phyloP scores from a whole-genome alignment of 495 filamentous ascomycete species.

The Aspergillus wentii region DNA sequence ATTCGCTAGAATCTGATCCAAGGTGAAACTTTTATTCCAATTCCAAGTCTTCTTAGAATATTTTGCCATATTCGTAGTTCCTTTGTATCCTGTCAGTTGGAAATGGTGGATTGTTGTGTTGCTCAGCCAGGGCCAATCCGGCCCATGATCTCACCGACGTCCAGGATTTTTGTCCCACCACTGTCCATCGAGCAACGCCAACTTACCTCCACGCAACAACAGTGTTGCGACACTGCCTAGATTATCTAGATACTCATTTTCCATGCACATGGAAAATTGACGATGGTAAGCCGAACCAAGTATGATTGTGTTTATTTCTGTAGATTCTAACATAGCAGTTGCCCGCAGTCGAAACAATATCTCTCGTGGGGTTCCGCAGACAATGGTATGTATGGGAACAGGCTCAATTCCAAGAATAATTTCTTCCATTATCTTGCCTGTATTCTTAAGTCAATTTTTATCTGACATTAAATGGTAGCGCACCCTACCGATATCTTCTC shows the following conservation, averaged over 20 bases:
- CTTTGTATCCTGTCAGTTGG: no score
- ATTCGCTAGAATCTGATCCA: no score
- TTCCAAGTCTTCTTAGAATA: constrained; percentile 1
- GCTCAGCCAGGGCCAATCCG: neutral
- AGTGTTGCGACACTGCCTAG: neutral
- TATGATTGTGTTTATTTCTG: constrained; percentile 1
- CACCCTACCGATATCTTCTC: constrained; percentile 88
- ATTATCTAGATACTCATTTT: neutral
- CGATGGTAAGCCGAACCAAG: constrained; percentile 13
- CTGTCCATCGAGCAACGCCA: constrained; percentile 1
- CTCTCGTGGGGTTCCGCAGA: constrained; percentile 86
- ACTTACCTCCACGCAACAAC: neutral
- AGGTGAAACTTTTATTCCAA: constrained; percentile 3
- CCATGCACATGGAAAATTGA: neutral
- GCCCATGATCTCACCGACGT: constrained; percentile 14
- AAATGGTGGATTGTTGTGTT: neutral
- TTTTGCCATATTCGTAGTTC: no score
- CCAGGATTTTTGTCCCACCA: constrained; percentile 1
- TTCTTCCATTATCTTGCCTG: neutral
- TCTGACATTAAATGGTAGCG: constrained; percentile 46
- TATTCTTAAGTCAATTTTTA: constrained; percentile 12
- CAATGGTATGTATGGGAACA: constrained; percentile 68
- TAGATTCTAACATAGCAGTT: constrained; percentile 6
- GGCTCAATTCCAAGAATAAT: no score
- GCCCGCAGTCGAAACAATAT: constrained; percentile 89